phyloP scores from a whole-genome alignment of 208 protist genomes.

The Acanthamoeba lenticulata region DNA sequence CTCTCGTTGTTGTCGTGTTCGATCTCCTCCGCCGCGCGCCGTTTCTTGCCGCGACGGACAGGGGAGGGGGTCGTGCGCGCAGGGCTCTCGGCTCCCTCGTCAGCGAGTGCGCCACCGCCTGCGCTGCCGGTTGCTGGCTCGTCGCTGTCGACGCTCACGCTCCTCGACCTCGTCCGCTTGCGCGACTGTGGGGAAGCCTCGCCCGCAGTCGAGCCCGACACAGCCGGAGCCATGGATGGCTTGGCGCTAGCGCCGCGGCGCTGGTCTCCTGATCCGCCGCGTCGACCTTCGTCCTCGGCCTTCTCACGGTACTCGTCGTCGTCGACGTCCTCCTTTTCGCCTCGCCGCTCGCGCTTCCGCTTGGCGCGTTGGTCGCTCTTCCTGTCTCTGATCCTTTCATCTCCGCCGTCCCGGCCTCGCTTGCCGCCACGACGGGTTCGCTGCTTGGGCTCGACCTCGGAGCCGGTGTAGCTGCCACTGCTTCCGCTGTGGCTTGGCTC shows the following conservation, averaged over 20 bases:
- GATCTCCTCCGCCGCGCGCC: neutral
- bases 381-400: neutral
- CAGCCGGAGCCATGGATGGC: no score
- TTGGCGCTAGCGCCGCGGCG: no score
- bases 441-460: neutral
- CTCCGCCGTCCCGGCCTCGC: no score
- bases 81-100: neutral
- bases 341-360: neutral
- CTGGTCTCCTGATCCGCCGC: no score
- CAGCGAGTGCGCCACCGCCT: neutral
- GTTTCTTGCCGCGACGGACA: neutral
- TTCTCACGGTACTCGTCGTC: no score
- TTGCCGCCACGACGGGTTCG: neutral
- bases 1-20: neutral
- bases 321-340: no score
- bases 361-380: neutral
- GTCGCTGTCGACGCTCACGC: no score
- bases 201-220: no score
- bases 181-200: no score
- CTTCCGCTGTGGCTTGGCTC: neutral
- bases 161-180: no score
- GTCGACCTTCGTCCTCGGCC: no score
- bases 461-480: no score
- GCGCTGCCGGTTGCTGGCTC: neutral
- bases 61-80: neutral